Evolutionary conservation across 768 basidiomycete genomes (phyloP).

Genomic region (Russula vinacea): DNA sequence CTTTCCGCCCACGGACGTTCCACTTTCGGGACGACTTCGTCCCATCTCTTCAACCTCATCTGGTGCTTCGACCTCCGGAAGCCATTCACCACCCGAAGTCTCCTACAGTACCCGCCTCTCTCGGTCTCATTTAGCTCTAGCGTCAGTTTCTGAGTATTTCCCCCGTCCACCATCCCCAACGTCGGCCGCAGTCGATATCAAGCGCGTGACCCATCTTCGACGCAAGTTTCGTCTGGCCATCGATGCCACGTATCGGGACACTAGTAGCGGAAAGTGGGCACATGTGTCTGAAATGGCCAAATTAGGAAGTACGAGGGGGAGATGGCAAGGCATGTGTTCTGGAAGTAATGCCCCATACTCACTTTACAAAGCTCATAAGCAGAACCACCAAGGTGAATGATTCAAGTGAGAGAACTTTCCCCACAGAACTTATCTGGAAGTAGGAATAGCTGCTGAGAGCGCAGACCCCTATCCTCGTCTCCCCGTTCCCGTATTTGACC

Average conservation of each 20-base stretch:
- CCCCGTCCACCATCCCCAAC: conserved; percentile 18
- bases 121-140: conserved; percentile 17
- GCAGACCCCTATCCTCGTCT: conserved; percentile 20
- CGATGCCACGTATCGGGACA: conserved; percentile 16
- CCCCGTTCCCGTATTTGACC: conserved; percentile 3
- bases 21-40: background rate
- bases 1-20: conserved; percentile 6
- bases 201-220: conserved; percentile 12
- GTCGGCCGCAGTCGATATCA: conserved; percentile 7
- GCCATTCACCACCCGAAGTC: background rate
- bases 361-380: background rate
- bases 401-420: background rate
- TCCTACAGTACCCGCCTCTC: conserved; percentile 20
- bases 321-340: conserved; percentile 25
- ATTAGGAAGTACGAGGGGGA: conserved; percentile 24
- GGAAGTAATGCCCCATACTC: conserved; percentile 11
- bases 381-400: conserved; percentile 17
- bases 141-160: conserved; percentile 18
- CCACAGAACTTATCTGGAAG: conserved; percentile 9
- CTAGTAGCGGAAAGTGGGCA: conserved; percentile 25
- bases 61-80: background rate
- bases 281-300: conserved; percentile 26
- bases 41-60: background rate
- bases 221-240: conserved; percentile 23
- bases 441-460: conserved; percentile 5